A percentile compares a stretch with the other conserved stretches of the same genome.
These are phyloP conservation scores for Heterobasidion irregulare DNA, from an alignment of 1,284 basidiomycete genomes.

Conservation along the genomic window DNA sequence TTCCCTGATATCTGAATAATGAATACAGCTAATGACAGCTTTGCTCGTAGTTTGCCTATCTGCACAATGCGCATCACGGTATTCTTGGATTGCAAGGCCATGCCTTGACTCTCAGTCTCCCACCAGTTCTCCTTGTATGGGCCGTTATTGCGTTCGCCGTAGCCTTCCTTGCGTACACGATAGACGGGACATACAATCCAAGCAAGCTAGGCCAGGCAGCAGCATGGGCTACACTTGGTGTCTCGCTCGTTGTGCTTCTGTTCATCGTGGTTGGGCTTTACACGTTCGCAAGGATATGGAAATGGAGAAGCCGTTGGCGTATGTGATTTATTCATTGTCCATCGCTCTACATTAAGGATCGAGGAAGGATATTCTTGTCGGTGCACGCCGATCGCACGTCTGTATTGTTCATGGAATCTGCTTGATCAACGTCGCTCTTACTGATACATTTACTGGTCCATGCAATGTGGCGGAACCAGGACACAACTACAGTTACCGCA, in stretches of 20 bases:
- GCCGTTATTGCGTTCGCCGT: slow-evolving; percentile 39
- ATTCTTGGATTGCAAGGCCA: slow-evolving; percentile 37
- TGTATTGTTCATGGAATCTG: too few species aligned
- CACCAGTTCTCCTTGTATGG: slow-evolving; percentile 47
- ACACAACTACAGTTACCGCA: too few species aligned
- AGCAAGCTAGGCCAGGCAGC: slow-evolving; percentile 17
- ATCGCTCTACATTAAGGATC: not conserved
- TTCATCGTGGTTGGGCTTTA: slow-evolving; percentile 31
- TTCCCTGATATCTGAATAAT: not conserved
- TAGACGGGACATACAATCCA: slow-evolving; percentile 23
- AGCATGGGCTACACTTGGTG: slow-evolving; percentile 29
- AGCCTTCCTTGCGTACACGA: slow-evolving; percentile 33
- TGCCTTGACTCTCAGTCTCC: slow-evolving; percentile 43
- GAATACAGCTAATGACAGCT: not conserved
- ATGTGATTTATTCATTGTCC: too few species aligned
- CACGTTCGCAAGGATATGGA: slow-evolving; percentile 43
- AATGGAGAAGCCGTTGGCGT: slow-evolving; percentile 14
- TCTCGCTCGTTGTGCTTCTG: slow-evolving; percentile 29
- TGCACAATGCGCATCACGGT: slow-evolving; percentile 39
- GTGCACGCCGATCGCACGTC: too few species aligned
- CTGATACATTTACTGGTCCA: too few species aligned
- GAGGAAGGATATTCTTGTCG: too few species aligned
- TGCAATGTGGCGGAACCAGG: too few species aligned
- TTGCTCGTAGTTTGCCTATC: slow-evolving; percentile 35
- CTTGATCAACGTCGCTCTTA: too few species aligned